Base-by-base conservation (phyloP, 495 filamentous ascomycete genomes). In the Haplographium delicatum region DNA sequence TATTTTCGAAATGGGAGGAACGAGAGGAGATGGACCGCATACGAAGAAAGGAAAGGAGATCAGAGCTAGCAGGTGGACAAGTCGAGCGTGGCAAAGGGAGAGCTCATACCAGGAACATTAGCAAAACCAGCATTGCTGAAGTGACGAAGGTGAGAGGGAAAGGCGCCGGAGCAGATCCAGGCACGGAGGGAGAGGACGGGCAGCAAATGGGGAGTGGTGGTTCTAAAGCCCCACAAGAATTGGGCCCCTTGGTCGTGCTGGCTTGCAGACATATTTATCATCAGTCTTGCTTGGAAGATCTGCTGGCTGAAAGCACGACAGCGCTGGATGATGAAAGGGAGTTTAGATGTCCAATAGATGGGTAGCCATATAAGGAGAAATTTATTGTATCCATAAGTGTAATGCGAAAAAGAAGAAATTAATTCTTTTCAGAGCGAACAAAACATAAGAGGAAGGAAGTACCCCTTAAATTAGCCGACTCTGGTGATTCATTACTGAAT, bases 1-100 rank as follows among this genome's bases (percentile, higher is more conserved):
- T 91, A 16, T 96, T 88, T 72, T 78, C 85, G 28, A 84, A 81
- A 6, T 96, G 89, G 89, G 81, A 89, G 63, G 72, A 73, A 47
- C 75, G 71, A 44, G 79, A 85, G 59, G 67, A 69, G 8, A 63
- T 69, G n/a, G 71, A 71, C 24, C 65, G 70, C 22, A 64, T 58
- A 53, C 62, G 59, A 9, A 56, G 67, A 16, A 62, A 62, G 57
- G 64, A 71, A 51, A 58, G 59, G 50, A 63, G 62, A 33, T 28
- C 38, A 2, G 51, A 57, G 26, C 25, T 51, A 52, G 43, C 50
- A 24, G 55, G 54, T 20, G 55, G 52, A 0, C 34, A 61, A 22
- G 46, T 62, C 11, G 55, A 54, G 19, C 53, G 59, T 6, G 66
- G 68, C 5, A 69, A 69, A 20, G 63, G 58, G 2, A 57, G 53